Percentiles rank a stretch among this genome's conserved stretches.
Conservation (phyloP, 768 basidiomycete species). For the Gymnopilus junonius region DNA sequence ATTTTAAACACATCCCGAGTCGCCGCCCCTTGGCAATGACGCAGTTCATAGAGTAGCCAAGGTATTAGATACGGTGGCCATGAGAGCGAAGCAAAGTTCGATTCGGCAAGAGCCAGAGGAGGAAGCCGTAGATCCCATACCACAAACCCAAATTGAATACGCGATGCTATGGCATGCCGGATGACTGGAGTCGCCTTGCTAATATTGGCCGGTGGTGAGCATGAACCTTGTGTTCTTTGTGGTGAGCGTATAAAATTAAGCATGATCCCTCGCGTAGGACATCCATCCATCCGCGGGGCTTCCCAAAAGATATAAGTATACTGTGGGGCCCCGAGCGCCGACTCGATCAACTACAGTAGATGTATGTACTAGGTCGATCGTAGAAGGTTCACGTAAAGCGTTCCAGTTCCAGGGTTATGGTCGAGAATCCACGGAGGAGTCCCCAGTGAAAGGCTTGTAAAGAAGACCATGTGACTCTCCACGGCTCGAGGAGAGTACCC, state of each 20-base stretch:
- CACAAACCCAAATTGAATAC: neutral
- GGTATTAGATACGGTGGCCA: neutral
- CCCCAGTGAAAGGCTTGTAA: neutral
- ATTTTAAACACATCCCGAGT: neutral
- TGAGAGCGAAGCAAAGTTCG: neutral
- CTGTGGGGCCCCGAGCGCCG: neutral
- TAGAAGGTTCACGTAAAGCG: neutral
- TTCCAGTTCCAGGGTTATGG: neutral
- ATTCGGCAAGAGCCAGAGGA: neutral
- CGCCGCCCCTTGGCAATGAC: conserved; percentile 1
- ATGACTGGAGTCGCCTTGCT: neutral
- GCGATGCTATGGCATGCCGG: neutral
- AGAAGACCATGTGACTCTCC: neutral
- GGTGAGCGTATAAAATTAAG: neutral
- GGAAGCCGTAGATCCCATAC: neutral
- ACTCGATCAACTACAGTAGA: neutral
- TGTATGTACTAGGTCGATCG: neutral
- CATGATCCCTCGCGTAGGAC: neutral
- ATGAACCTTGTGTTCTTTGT: neutral
- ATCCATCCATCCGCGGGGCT: conserved; percentile 1
- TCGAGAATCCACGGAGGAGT: neutral
- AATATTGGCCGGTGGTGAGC: neutral
- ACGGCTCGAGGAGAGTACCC: neutral
- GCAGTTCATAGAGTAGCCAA: neutral
- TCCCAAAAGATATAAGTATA: neutral